These are phyloP conservation scores for Eustoma russellianum DNA, from an alignment of 257 asterid species.

Conservation along the genomic window DNA sequence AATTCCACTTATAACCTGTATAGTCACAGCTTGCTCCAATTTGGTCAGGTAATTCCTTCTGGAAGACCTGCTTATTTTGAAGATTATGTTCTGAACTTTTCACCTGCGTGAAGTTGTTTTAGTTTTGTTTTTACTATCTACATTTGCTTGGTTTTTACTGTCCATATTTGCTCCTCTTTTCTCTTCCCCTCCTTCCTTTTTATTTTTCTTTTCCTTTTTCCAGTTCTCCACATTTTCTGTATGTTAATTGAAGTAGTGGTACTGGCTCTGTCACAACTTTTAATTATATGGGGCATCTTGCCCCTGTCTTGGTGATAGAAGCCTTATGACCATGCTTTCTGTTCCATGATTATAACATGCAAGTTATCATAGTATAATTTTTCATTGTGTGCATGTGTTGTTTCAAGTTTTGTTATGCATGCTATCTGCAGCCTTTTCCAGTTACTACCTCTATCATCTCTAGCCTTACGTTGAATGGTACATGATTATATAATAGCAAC, in stretches of 20 bases:
- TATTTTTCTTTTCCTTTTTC: not conserved
- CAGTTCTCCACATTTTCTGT: no score
- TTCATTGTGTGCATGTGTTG: not conserved
- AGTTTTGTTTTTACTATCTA: not conserved
- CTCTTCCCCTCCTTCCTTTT: not conserved
- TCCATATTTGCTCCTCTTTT: not conserved
- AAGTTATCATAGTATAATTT: no score
- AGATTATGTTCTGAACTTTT: not conserved
- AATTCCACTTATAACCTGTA: conserved; percentile 72
- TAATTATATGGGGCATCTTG: no score
- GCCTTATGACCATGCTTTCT: no score
- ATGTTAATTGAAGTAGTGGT: no score
- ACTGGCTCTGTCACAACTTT: no score
- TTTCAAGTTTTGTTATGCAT: not conserved
- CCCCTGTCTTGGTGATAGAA: no score
- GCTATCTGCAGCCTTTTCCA: no score
- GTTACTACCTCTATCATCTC: no score
- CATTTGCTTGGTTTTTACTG: not conserved
- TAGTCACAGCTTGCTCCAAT: conserved; percentile 96
- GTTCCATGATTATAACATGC: no score
- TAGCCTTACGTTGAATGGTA: no score
- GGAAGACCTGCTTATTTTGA: not conserved
- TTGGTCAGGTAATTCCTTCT: conserved; percentile 72
- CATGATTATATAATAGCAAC: no score
- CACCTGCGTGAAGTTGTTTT: not conserved